Percentiles rank a stretch among this genome's conserved stretches.
phyloP scores from a whole-genome alignment of 2,329 filamentous ascomycete species.

The Colletotrichum acutatum region DNA sequence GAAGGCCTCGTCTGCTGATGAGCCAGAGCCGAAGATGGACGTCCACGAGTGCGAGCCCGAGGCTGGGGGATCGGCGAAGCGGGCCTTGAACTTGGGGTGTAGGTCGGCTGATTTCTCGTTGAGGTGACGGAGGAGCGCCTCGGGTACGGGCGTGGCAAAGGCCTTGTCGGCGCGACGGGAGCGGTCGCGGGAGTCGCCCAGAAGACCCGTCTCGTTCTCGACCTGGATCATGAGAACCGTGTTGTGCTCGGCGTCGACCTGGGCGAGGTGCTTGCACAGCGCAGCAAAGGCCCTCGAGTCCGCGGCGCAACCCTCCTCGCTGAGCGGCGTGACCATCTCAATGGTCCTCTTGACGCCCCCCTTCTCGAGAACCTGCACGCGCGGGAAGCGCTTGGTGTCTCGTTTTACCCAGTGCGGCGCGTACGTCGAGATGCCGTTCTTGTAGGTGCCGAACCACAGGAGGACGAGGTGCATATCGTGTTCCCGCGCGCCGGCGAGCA shows the following conservation, averaged over 20 bases:
- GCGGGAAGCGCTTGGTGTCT: slow-evolving; percentile 48
- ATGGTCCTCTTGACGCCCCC: slow-evolving; percentile 45
- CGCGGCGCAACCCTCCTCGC: slow-evolving; percentile 42
- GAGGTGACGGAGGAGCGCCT: slow-evolving; percentile 42
- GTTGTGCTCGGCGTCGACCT: slow-evolving; percentile 55
- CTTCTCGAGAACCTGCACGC: slow-evolving; percentile 45
- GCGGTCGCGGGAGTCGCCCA: slow-evolving; percentile 63
- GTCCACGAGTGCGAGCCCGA: slow-evolving; percentile 44
- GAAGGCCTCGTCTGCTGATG: slow-evolving; percentile 47
- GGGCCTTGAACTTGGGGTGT: slow-evolving; percentile 44
- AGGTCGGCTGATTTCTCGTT: slow-evolving; percentile 33
- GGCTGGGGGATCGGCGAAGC: slow-evolving; percentile 39
- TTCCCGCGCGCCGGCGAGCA: slow-evolving; percentile 45
- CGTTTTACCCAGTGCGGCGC: slow-evolving; percentile 48
- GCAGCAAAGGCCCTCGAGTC: slow-evolving; percentile 46
- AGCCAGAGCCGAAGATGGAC: slow-evolving; percentile 44
- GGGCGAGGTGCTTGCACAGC: slow-evolving; percentile 47
- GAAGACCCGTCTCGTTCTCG: slow-evolving; percentile 64
- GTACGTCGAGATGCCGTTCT: slow-evolving; percentile 52
- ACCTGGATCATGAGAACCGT: slow-evolving; percentile 68
- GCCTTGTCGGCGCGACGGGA: slow-evolving; percentile 51
- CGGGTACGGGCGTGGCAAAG: slow-evolving; percentile 49
- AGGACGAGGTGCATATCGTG: slow-evolving; percentile 48
- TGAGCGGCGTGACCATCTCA: slow-evolving; percentile 48
- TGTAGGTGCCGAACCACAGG: slow-evolving; percentile 53